Evolutionary conservation across 1,139 yeast species (phyloP).

Genomic region (Pichia kudriavzevii): DNA sequence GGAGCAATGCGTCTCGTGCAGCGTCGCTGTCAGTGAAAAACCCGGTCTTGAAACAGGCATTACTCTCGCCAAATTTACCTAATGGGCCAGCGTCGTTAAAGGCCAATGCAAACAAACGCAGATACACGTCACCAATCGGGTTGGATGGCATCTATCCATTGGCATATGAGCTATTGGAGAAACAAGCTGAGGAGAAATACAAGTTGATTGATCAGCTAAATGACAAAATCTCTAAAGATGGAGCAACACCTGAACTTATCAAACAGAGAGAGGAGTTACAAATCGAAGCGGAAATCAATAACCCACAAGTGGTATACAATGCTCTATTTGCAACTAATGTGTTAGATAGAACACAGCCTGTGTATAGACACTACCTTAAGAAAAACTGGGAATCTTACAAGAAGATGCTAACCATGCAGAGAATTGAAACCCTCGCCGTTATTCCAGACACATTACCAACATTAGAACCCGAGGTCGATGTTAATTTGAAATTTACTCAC

Average conservation of each 20-base stretch:
- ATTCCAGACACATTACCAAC: slow-evolving; percentile 95
- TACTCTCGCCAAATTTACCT: slow-evolving; percentile 33
- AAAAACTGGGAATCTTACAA: slow-evolving; percentile 67
- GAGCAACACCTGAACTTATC: slow-evolving; percentile 5
- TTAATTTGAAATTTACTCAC: slow-evolving; percentile 68
- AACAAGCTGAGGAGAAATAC: slow-evolving; percentile 33
- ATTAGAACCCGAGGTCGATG: slow-evolving; percentile 72
- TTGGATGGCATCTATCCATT: slow-evolving; percentile 65
- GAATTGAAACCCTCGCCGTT: slow-evolving; percentile 76
- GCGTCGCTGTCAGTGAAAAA: slow-evolving; percentile 33
- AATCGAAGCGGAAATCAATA: slow-evolving; percentile 54
- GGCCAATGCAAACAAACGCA: slow-evolving; percentile 35
- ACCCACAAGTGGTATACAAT: slow-evolving; percentile 81
- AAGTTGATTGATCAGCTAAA: slow-evolving; percentile 27
- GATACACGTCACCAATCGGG: slow-evolving; percentile 61
- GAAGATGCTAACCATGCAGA: slow-evolving; percentile 73
- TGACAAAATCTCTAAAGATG: slow-evolving; percentile 7
- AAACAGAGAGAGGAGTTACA: slow-evolving; percentile 24
- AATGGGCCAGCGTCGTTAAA: slow-evolving; percentile 43
- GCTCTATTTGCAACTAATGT: slow-evolving; percentile 38
- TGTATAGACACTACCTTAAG: slow-evolving; percentile 62
- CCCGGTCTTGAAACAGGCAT: slow-evolving; percentile 28
- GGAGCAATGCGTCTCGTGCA: slow-evolving; percentile 44
- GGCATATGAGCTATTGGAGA: slow-evolving; percentile 55
- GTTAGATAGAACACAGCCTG: slow-evolving; percentile 68